Percentiles rank a stretch among this genome's conserved stretches.
Evolutionary conservation across 2,329 filamentous ascomycete species (phyloP).

Genomic region (Penicillium digitatum): DNA sequence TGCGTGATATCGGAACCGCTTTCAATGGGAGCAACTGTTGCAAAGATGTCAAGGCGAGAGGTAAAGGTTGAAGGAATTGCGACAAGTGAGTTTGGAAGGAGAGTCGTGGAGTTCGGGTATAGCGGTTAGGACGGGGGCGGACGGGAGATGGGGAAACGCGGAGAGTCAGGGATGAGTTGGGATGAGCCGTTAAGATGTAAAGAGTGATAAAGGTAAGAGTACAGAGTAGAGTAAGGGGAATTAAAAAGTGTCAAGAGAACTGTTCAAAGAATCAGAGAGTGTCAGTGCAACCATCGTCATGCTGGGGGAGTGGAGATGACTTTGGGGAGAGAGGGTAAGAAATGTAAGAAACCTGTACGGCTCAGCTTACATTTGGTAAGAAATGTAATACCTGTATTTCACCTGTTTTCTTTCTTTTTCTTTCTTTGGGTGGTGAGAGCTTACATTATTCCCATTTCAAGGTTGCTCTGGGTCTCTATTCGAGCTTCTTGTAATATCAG

Average conservation of each 20-base stretch:
- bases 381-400: too few species aligned
- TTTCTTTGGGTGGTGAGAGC: neutral
- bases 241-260: neutral
- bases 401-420: neutral
- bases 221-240: neutral
- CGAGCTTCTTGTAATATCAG: neutral
- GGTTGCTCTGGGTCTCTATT: neutral
- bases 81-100: constrained; percentile 7
- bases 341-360: constrained; percentile 20
- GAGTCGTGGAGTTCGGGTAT: constrained; percentile 1
- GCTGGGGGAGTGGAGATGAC: constrained; percentile 31
- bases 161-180: neutral
- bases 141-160: neutral
- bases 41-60: neutral
- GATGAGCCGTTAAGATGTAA: neutral
- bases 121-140: neutral
- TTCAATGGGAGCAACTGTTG: neutral
- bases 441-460: neutral
- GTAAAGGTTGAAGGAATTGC: constrained; percentile 5
- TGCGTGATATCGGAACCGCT: neutral
- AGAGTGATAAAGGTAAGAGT: neutral
- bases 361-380: constrained; percentile 17
- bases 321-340: constrained; percentile 15
- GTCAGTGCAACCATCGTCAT: constrained; percentile 31
- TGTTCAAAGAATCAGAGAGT: constrained; percentile 5